Base-by-base conservation (phyloP, 208 protist species). In the Acanthamoeba healyi region DNA sequence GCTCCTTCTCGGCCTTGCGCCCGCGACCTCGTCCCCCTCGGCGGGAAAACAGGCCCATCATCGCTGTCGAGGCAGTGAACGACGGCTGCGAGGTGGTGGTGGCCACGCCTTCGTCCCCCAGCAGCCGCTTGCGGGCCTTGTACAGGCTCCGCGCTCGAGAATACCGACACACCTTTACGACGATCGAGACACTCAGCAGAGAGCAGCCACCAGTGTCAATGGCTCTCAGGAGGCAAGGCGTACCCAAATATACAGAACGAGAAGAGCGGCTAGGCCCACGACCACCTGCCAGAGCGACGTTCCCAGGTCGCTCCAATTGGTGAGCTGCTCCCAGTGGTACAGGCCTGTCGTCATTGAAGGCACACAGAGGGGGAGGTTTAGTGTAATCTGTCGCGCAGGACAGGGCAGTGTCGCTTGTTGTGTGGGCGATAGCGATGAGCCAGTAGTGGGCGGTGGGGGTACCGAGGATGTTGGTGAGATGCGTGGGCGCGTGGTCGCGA, bases 171-270 rank as follows among this genome's bases (percentile, higher is more conserved):
- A 82, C 72, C 72, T 82, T 29, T 6, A 9, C 15, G 24, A 74
- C n/a, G 65, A 2, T 42, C 3, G 2, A 86, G 9, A 54, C 40
- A 44, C 5, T n/a, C 17, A 84, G n/a, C n/a, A n/a, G n/a, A n/a
- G n/a, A n/a, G n/a, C n/a, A n/a, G n/a, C n/a, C n/a, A 72, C n/a
- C 63, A 36, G 40, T 12, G 63, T n/a, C n/a, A n/a, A n/a, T n/a
- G n/a, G n/a, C n/a, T n/a, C n/a, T n/a, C n/a, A 86, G 40, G 32
- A 58, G 40, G 77, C 7, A 86, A 14, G n/a, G 29, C 19, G 5
- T 86, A 86, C 77, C 77, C 40, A 49, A 29, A 86, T 36, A 51
- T 38, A 86, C 24, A 86, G 46, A 15, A 86, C n/a, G 77, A 86
- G 6, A 24, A 86, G 77, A 10, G 77, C 40, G 77, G 77, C 36